A percentile compares a stretch with the other conserved stretches of the same genome.
phyloP scores from a whole-genome alignment of 129 eudicot species.

The Escallonia rubra region DNA sequence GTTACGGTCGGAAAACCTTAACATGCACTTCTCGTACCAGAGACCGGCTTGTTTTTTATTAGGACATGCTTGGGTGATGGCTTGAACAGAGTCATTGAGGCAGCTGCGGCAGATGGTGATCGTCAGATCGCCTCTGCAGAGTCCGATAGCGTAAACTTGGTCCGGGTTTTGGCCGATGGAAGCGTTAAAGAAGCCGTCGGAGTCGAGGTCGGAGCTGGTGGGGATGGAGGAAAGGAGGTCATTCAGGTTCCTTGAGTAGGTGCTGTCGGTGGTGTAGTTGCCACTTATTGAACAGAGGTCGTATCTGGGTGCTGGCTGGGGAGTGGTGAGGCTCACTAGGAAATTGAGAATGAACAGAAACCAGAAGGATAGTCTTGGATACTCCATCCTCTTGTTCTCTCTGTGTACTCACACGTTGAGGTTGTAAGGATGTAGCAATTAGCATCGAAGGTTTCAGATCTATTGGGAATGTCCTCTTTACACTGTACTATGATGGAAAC shows the following conservation, averaged over 20 bases:
- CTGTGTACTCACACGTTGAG: no score
- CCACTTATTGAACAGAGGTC: neutral
- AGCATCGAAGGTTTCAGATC: no score
- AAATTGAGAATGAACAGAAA: no score
- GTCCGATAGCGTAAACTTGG: conserved; percentile 8
- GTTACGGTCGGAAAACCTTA: conserved; percentile 26
- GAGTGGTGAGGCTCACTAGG: neutral
- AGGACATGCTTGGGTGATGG: conserved; percentile 20
- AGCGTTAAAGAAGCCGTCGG: conserved; percentile 28
- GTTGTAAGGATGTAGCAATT: no score
- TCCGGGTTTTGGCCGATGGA: conserved; percentile 19
- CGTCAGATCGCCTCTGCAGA: conserved; percentile 42
- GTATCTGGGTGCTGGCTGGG: conserved; percentile 17
- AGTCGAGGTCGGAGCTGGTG: conserved; percentile 5
- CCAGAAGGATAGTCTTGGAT: no score
- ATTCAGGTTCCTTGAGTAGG: neutral
- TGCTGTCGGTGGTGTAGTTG: no score
- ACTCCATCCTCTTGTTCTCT: no score
- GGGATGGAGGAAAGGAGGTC: conserved; percentile 17
- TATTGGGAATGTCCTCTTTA: no score
- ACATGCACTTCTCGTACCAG: conserved; percentile 22
- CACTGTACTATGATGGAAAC: no score
- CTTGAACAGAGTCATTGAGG: conserved; percentile 7
- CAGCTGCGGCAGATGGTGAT: conserved; percentile 19
- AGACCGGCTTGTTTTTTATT: conserved; percentile 28